A percentile compares a stretch with the other conserved stretches of the same genome.
phyloP scores from a whole-genome alignment of 2,329 filamentous ascomycete species.

The Hypoxylon sp. region DNA sequence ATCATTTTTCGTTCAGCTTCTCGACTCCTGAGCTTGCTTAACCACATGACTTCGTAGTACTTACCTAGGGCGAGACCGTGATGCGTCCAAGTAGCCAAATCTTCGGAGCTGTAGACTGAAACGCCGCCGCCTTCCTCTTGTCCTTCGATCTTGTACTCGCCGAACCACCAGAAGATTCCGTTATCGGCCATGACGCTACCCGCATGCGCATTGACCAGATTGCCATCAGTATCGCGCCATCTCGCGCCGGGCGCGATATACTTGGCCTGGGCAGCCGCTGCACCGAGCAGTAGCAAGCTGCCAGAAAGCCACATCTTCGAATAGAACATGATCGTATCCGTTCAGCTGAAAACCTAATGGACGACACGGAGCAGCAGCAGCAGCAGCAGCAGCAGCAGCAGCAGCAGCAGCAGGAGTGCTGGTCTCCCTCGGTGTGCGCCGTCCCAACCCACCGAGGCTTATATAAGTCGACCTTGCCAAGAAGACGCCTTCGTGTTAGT shows the following conservation, averaged over 20 bases:
- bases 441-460: slow-evolving; percentile 9
- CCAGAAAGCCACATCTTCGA: slow-evolving; percentile 23
- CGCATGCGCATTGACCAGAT: slow-evolving; percentile 72
- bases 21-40: background rate
- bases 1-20: slow-evolving; percentile 12
- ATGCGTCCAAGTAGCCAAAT: slow-evolving; percentile 69
- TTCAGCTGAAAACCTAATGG: background rate
- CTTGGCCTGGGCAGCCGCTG: slow-evolving; percentile 52
- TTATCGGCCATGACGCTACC: slow-evolving; percentile 66
- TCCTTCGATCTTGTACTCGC: slow-evolving; percentile 70
- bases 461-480: slow-evolving; percentile 35
- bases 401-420: background rate
- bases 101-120: slow-evolving; percentile 70
- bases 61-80: slow-evolving; percentile 68
- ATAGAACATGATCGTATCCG: slow-evolving; percentile 26
- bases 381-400: background rate
- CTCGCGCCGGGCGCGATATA: slow-evolving; percentile 72
- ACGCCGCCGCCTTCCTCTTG: slow-evolving; percentile 70
- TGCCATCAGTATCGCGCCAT: slow-evolving; percentile 70
- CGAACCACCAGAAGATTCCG: slow-evolving; percentile 70
- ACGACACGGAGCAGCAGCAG: background rate
- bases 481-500: slow-evolving; percentile 27
- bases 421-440: slow-evolving; percentile 16
- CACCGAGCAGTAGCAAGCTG: slow-evolving; percentile 38
- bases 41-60: slow-evolving; percentile 25